phyloP scores from a whole-genome alignment of 2,329 filamentous ascomycete species.

The Apiospora kogelbergensis region DNA sequence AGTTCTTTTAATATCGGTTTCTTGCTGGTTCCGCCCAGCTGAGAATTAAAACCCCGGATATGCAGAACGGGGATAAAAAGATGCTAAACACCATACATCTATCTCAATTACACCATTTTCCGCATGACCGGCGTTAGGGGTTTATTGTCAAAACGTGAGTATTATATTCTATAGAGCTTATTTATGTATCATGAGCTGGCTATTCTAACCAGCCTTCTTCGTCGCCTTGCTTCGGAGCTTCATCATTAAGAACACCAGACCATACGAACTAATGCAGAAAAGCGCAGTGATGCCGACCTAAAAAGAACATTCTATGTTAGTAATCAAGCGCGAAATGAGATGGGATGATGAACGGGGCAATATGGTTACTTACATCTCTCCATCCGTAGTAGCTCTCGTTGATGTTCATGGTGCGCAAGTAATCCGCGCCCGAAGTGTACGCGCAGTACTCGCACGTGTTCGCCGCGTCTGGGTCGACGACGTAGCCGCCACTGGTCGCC shows the following conservation, averaged over 20 bases:
- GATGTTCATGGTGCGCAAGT: conserved; percentile 19
- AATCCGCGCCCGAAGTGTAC: conserved; percentile 20
- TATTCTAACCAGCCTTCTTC: conserved; percentile 31
- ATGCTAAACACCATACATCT: too few species aligned
- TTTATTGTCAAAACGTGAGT: neutral
- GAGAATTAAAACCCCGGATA: too few species aligned
- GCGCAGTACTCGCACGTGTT: conserved; percentile 16
- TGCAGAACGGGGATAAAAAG: too few species aligned
- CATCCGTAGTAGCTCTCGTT: conserved; percentile 20
- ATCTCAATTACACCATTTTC: too few species aligned
- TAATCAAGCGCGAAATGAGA: neutral
- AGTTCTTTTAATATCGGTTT: too few species aligned
- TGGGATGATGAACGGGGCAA: neutral
- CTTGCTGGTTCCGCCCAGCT: too few species aligned
- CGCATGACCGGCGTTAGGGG: neutral
- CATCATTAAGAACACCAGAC: conserved; percentile 46
- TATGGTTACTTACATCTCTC: conserved; percentile 16
- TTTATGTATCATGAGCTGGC: neutral
- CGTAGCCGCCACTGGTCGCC: conserved; percentile 47
- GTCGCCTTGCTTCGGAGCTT: conserved; percentile 47
- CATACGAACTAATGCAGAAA: conserved; percentile 42
- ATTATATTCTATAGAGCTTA: neutral
- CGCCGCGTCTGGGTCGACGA: conserved; percentile 9
- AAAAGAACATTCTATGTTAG: neutral
- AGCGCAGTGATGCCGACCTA: conserved; percentile 37